phyloP scores from a whole-genome alignment of 164 flowering plant genomes.

The Aristolochia californica region DNA sequence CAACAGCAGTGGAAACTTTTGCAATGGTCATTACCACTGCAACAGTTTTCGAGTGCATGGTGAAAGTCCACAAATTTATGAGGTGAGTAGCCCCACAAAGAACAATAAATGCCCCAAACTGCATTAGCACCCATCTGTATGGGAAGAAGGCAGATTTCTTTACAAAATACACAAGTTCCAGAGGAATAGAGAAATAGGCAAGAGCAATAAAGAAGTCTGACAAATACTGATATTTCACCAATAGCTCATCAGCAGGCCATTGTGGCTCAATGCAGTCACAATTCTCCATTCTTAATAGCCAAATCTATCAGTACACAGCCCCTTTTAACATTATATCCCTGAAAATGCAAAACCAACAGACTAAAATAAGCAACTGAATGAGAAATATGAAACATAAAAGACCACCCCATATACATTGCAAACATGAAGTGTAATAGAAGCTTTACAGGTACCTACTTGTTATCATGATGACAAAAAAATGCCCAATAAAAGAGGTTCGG shows the following conservation, averaged over 20 bases:
- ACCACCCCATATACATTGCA: too few relatives aligned
- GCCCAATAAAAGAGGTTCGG: too few relatives aligned
- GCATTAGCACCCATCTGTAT: slow-evolving; percentile 78
- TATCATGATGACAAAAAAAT: too few relatives aligned
- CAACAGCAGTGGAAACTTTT: slow-evolving; percentile 50
- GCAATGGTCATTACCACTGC: slow-evolving; percentile 57
- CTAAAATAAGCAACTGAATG: too few relatives aligned
- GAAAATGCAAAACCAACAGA: too few relatives aligned
- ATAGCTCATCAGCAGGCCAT: slow-evolving; percentile 46
- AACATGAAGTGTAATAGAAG: too few relatives aligned
- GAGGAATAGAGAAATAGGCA: slow-evolving; percentile 67
- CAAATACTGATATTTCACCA: slow-evolving; percentile 58
- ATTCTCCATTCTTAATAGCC: slow-evolving; percentile 29
- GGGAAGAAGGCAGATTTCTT: slow-evolving; percentile 65
- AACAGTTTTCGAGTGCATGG: slow-evolving; percentile 50
- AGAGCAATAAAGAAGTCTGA: slow-evolving; percentile 56
- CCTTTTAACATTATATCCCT: too few relatives aligned
- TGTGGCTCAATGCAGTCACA: slow-evolving; percentile 58
- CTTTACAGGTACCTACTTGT: too few relatives aligned
- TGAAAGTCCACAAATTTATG: slow-evolving; percentile 58
- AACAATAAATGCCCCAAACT: slow-evolving; percentile 72
- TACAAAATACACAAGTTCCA: slow-evolving; percentile 65
- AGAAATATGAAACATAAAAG: too few relatives aligned
- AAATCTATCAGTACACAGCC: too few relatives aligned
- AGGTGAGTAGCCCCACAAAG: slow-evolving; percentile 79